These are phyloP conservation scores for Acer saccharum DNA, from an alignment of 345 rosid genomes.

Conservation along the genomic window DNA sequence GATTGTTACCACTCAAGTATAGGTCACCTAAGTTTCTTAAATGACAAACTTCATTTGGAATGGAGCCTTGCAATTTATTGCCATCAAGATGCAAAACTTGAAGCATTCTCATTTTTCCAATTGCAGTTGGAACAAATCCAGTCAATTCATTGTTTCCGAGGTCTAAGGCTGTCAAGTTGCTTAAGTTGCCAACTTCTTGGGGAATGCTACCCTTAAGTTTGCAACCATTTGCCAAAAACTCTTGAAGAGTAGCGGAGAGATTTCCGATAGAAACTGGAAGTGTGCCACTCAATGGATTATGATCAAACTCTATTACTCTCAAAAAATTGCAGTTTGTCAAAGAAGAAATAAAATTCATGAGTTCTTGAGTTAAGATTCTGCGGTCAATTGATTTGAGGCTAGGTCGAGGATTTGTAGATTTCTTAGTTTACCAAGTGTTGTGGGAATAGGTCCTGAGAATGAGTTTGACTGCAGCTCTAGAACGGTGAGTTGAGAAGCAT, in stretches of 20 bases:
- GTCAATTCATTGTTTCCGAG: no score
- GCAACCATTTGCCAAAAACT: no score
- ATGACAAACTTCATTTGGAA: neutral
- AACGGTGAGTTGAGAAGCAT: neutral
- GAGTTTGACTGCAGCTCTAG: neutral
- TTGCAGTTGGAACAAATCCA: no score
- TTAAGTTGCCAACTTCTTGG: no score
- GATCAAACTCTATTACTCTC: fast-evolving
- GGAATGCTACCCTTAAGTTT: no score
- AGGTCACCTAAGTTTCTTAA: neutral
- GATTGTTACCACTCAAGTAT: neutral
- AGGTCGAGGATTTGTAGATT: neutral
- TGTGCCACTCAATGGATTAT: neutral
- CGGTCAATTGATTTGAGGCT: neutral
- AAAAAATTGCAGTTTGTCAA: neutral
- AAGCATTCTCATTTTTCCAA: no score
- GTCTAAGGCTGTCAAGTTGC: no score
- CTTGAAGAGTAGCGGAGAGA: neutral
- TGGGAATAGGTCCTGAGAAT: neutral
- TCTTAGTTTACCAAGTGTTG: neutral
- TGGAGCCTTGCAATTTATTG: neutral
- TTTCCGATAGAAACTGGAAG: neutral
- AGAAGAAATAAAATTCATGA: no score
- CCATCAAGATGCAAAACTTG: no score
- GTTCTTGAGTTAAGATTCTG: neutral